Evolutionary conservation across 768 basidiomycete species (phyloP), one percentile per base, ranked within the genome.

Genomic region (Suillus occidentalis): DNA sequence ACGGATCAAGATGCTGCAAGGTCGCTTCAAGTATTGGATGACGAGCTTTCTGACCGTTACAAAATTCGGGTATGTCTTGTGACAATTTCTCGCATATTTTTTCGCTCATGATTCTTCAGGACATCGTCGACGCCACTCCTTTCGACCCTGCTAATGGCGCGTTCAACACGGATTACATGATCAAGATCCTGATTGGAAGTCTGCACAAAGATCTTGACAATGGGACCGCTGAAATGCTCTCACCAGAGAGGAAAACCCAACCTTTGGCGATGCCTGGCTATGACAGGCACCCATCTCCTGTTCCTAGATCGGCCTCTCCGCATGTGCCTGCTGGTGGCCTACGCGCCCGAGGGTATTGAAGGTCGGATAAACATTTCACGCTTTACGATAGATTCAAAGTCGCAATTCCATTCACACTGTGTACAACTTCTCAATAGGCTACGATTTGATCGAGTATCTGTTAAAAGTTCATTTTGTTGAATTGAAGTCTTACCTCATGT

Each of bases 111-210:
- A 16, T 57, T 20, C 12, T 59, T 52, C 65, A 83, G 73, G 84
- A 85, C 64, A 79, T 84, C 36, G 82, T 85, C 9, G 83, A 84
- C 69, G 80, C 81, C 43, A 81, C 81, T 6, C 77, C 78, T 10
- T 84, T 65, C 56, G 73, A 77, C 57, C 75, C 70, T 50, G 69
- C 62, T 20, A 64, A 72, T 5, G 76, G 76, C 64, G 65, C 55
- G 5, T 76, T 76, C 28, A 72, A 77, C 65, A 73, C 76, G 10
- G 76, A 76, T 53, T 76, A 77, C 65, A 76, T 76, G 76, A 39
- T 77, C 20, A 76, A 77, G 70, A 75, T 76, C 55, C 72, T 76
- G 14, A 72, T 76, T 22, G 76, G 76, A 4, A 64, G 73, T 57
- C 4, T 76, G 18, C 60, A 66, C 53, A 65, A 69, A 62, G 68